phyloP scores from a whole-genome alignment of 1,284 basidiomycete genomes.

The Vanrija pseudolonga region DNA sequence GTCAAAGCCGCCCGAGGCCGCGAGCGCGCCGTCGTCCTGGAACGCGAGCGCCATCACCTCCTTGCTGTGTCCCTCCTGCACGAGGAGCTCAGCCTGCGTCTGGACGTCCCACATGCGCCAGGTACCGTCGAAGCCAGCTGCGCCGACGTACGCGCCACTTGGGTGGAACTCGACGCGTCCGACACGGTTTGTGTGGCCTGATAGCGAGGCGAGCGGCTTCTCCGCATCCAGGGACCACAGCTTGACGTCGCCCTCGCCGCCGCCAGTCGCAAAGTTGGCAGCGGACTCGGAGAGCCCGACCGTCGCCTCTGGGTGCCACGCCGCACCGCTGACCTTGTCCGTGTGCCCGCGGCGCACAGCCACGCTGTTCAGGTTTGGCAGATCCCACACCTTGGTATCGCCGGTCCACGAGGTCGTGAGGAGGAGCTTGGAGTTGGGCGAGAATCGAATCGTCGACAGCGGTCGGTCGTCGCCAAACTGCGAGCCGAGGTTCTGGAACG shows the following conservation, averaged over 20 bases:
- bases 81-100: conserved; percentile 71
- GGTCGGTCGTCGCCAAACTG: conserved; percentile 97
- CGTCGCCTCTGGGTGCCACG: conserved; percentile 95
- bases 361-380: conserved; percentile 79
- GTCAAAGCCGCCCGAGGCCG: conserved; percentile 91
- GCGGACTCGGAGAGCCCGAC: conserved; percentile 64
- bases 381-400: conserved; percentile 87
- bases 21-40: conserved; percentile 88
- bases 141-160: conserved; percentile 85
- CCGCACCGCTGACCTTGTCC: conserved; percentile 89
- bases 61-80: conserved; percentile 96
- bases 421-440: conserved; percentile 81
- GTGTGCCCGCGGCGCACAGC: conserved; percentile 72
- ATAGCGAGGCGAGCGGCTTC: conserved; percentile 71
- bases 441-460: conserved; percentile 88
- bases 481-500: conserved; percentile 86
- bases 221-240: conserved; percentile 85
- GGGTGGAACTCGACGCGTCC: conserved; percentile 95
- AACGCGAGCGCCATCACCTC: conserved; percentile 95
- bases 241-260: conserved; percentile 77
- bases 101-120: conserved; percentile 96
- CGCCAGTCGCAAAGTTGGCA: conserved; percentile 87
- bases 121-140: conserved; percentile 96
- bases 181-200: conserved; percentile 85
- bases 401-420: conserved; percentile 97